phyloP scores from a whole-genome alignment of 2,329 filamentous ascomycete genomes.

The Fusarium robinianum region DNA sequence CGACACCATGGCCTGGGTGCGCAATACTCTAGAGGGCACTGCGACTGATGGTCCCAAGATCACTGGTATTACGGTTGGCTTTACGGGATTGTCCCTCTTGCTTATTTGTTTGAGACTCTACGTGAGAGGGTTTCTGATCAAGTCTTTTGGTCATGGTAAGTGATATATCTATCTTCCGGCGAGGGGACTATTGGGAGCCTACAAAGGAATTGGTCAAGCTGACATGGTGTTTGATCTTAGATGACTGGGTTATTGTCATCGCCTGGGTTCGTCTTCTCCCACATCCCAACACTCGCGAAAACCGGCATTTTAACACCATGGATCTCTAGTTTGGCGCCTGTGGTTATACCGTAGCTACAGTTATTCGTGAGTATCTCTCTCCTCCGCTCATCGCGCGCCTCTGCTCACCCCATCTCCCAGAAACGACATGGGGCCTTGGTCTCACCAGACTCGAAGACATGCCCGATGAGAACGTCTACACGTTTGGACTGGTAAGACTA shows the following conservation, averaged over 20 bases:
- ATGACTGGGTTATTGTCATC: constrained; percentile 27
- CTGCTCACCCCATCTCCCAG: constrained; percentile 29
- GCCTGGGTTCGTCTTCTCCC: constrained; percentile 17
- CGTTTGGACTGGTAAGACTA: constrained; percentile 43
- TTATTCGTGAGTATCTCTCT: constrained; percentile 42
- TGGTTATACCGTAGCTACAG: constrained; percentile 43
- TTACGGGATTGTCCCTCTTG: constrained; percentile 13
- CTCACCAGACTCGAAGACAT: constrained; percentile 43
- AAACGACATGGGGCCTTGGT: constrained; percentile 51
- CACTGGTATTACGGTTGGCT: constrained; percentile 11
- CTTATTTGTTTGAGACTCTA: constrained; percentile 13
- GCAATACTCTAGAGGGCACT: constrained; percentile 12
- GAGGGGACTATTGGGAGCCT: too few species aligned
- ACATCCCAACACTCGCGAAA: too few species aligned
- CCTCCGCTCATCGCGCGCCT: background rate
- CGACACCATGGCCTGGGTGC: constrained; percentile 21
- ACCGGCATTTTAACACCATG: background rate
- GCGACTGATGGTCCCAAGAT: constrained; percentile 21
- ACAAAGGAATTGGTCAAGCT: too few species aligned
- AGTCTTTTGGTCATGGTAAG: constrained; percentile 22
- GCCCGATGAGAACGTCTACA: constrained; percentile 43
- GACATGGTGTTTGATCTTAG: constrained; percentile 6
- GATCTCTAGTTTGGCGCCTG: constrained; percentile 37
- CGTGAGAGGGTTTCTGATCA: constrained; percentile 19
- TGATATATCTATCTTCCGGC: background rate